Percentiles rank a stretch among this genome's conserved stretches.
Evolutionary conservation across 106 monocot species (phyloP).

Genomic region (Dendrobium chrysotoxum): DNA sequence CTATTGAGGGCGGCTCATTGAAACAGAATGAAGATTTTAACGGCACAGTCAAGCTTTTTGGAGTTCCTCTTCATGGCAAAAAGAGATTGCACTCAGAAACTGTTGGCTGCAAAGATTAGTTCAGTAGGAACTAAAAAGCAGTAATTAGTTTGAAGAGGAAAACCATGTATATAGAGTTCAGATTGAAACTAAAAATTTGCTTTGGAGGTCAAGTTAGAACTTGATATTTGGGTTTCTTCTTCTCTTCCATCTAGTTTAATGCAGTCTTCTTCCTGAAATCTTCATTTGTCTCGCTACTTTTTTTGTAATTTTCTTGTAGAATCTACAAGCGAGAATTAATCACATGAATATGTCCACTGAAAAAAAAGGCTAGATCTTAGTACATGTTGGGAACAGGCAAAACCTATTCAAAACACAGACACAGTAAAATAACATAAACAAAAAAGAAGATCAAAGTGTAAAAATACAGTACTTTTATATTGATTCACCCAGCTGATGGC

Average conservation of each 20-base stretch:
- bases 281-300: neutral
- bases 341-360: neutral
- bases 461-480: no score
- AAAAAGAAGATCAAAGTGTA: no score
- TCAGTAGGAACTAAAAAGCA: neutral
- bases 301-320: neutral
- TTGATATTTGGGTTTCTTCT: neutral
- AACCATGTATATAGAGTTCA: constrained; percentile 1
- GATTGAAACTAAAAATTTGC: neutral
- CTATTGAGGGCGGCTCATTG: neutral
- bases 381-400: no score
- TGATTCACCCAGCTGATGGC: no score
- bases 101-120: constrained; percentile 6
- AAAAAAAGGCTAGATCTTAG: neutral
- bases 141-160: neutral
- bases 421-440: no score
- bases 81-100: neutral
- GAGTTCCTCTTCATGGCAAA: constrained; percentile 9
- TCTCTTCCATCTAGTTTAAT: neutral
- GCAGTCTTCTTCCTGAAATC: neutral
- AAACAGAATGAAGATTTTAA: constrained; percentile 1
- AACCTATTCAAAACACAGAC: no score
- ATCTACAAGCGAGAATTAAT: neutral
- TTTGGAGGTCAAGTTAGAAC: neutral
- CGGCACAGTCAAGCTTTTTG: neutral